A percentile compares a stretch with the other conserved stretches of the same genome.
Conservation (phyloP, 1,284 basidiomycete genomes). For the Ceratobasidium theobromae region DNA sequence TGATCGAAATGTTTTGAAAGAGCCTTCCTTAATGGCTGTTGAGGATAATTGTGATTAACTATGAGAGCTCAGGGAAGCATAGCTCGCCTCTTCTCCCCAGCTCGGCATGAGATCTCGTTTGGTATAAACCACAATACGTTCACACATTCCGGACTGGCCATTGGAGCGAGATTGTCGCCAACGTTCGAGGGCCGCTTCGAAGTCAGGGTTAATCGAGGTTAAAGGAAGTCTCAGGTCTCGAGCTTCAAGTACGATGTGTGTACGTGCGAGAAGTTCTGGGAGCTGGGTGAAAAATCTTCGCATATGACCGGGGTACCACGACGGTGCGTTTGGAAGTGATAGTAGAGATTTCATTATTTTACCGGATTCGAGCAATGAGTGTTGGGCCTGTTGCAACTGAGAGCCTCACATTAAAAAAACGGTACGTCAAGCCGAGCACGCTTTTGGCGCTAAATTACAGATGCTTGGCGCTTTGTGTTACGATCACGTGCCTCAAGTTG, state of each 20-base stretch:
- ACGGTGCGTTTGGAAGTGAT: conserved; percentile 69
- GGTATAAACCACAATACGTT: conserved; percentile 89
- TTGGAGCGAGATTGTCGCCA: conserved; percentile 49
- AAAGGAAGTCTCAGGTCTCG: conserved; percentile 91
- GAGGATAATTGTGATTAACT: background rate
- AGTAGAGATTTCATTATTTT: conserved; percentile 16
- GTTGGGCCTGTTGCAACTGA: too few species aligned
- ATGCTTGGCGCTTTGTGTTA: background rate
- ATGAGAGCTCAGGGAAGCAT: background rate
- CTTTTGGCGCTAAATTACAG: too few species aligned
- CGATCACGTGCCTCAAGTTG: conserved; percentile 8
- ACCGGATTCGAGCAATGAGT: too few species aligned
- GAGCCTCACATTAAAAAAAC: too few species aligned
- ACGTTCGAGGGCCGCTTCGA: conserved; percentile 70
- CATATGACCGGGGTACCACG: conserved; percentile 99
- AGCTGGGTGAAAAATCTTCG: conserved; percentile 79
- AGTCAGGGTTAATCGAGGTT: conserved; percentile 88
- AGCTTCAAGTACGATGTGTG: conserved; percentile 91
- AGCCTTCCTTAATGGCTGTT: conserved; percentile 47
- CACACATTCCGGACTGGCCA: conserved; percentile 62
- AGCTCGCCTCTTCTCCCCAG: conserved; percentile 77
- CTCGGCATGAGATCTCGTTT: conserved; percentile 89
- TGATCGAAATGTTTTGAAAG: conserved; percentile 48
- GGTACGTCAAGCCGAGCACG: too few species aligned
- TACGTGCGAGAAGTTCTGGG: conserved; percentile 73